These are phyloP conservation scores for Chaetomiaceae sp. DNA, from an alignment of 2,329 filamentous ascomycete species.

Conservation along the genomic window DNA sequence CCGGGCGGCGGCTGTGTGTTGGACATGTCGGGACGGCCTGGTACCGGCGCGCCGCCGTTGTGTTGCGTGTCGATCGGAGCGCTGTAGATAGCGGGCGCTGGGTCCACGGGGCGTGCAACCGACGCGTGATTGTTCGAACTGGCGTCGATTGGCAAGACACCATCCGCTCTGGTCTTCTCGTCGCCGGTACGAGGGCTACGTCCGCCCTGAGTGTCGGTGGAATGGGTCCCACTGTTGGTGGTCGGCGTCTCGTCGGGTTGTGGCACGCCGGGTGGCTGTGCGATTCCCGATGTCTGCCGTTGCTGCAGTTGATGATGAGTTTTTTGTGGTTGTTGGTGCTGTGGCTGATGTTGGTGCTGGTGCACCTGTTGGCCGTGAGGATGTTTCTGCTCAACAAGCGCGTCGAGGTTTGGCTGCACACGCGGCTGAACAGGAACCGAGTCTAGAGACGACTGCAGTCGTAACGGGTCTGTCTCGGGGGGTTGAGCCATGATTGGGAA, in stretches of 20 bases:
- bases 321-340: constrained; percentile 10
- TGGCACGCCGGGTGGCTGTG: constrained; percentile 4
- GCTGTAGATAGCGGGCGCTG: constrained; percentile 9
- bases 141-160: constrained; percentile 16
- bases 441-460: constrained; percentile 26
- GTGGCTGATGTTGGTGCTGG: constrained; percentile 15
- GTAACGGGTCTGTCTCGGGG: constrained; percentile 26
- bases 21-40: constrained; percentile 25
- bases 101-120: constrained; percentile 10
- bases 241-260: constrained; percentile 10
- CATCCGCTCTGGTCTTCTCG: constrained; percentile 18
- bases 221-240: constrained; percentile 9
- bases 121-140: constrained; percentile 17
- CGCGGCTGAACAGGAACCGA: constrained; percentile 25
- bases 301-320: constrained; percentile 22
- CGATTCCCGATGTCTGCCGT: constrained; percentile 7
- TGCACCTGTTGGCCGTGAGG: constrained; percentile 18
- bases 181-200: constrained; percentile 15
- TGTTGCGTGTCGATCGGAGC: constrained; percentile 21
- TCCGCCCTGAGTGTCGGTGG: constrained; percentile 9
- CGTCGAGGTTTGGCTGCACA: constrained; percentile 22
- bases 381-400: constrained; percentile 17
- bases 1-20: constrained; percentile 25
- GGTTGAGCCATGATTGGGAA: constrained; percentile 37
- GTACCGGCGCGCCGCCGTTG: constrained; percentile 23